phyloP scores from a whole-genome alignment of 176 grass and related monocot genomes.

The Alloteropsis semialata region DNA sequence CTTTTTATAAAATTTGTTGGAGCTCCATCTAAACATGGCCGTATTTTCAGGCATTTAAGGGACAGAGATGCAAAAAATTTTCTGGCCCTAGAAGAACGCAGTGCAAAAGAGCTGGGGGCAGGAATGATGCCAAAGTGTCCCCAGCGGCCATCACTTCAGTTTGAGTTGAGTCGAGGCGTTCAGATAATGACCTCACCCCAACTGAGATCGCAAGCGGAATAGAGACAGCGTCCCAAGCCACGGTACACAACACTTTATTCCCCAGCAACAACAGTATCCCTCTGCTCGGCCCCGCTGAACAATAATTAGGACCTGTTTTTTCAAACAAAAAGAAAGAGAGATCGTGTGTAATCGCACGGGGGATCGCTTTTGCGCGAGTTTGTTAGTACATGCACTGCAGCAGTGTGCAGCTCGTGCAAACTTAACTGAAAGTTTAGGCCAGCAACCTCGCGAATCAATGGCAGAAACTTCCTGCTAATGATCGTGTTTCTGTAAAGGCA shows the following conservation, averaged over 20 bases:
- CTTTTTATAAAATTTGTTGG: too few species aligned
- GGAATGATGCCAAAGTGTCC: background rate
- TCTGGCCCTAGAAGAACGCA: background rate
- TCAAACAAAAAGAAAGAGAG: background rate
- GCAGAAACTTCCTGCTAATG: background rate
- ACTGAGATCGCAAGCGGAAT: background rate
- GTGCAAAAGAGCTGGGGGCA: background rate
- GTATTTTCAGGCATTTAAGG: too few species aligned
- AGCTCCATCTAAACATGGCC: too few species aligned
- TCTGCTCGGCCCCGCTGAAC: background rate
- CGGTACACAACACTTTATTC: background rate
- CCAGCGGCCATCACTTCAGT: background rate
- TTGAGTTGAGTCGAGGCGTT: background rate
- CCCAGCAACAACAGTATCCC: background rate
- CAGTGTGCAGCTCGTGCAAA: background rate
- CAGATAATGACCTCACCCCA: background rate
- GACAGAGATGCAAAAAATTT: background rate
- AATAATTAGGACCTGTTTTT: background rate
- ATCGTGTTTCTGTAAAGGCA: background rate
- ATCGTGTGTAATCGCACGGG: background rate
- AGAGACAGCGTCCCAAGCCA: constrained; percentile 12
- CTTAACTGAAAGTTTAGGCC: constrained; percentile 7
- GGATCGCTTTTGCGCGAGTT: background rate
- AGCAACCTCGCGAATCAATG: background rate
- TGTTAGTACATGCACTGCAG: background rate